Evolutionary conservation across 805 yeast species (phyloP).

Genomic region (Tetrapisispora phaffii): DNA sequence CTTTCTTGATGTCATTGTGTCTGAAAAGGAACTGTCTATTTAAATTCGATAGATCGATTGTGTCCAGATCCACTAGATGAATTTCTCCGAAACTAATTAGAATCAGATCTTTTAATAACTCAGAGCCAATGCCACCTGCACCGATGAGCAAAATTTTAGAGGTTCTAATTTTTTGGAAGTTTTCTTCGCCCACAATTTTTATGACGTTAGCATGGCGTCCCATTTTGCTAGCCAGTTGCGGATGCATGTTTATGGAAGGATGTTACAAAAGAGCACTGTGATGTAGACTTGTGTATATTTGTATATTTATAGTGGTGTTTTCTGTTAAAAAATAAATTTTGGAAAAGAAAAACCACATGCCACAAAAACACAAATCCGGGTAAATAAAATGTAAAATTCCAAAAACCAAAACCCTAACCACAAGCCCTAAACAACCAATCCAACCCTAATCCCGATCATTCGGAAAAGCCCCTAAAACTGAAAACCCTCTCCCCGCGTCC

Average conservation of each 20-base stretch:
- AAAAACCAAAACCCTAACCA: not conserved
- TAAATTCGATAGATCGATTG: conserved; percentile 84
- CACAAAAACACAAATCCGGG: not conserved
- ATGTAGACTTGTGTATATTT: too few species aligned
- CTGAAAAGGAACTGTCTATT: conserved; percentile 90
- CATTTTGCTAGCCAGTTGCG: too few species aligned
- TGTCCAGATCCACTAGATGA: conserved; percentile 89
- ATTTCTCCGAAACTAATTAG: conserved; percentile 77
- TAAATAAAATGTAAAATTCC: not conserved
- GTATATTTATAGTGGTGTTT: too few species aligned
- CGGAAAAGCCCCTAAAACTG: not conserved
- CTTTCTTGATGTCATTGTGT: conserved; percentile 77
- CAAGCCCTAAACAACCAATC: not conserved
- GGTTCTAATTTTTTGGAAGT: conserved; percentile 18
- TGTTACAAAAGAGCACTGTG: not conserved
- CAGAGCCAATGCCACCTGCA: conserved; percentile 97
- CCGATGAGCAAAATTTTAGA: conserved; percentile 75
- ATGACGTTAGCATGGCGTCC: conserved; percentile 16
- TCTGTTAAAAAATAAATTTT: too few species aligned
- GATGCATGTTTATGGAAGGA: not conserved
- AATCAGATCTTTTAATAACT: conserved; percentile 68
- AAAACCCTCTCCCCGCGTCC: too few species aligned
- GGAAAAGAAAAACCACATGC: too few species aligned
- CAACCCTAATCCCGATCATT: not conserved
- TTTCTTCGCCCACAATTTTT: conserved; percentile 22